Evolutionary conservation across 2,329 filamentous ascomycete genomes (phyloP).

Genomic region (Ramularia collo-cygni): DNA sequence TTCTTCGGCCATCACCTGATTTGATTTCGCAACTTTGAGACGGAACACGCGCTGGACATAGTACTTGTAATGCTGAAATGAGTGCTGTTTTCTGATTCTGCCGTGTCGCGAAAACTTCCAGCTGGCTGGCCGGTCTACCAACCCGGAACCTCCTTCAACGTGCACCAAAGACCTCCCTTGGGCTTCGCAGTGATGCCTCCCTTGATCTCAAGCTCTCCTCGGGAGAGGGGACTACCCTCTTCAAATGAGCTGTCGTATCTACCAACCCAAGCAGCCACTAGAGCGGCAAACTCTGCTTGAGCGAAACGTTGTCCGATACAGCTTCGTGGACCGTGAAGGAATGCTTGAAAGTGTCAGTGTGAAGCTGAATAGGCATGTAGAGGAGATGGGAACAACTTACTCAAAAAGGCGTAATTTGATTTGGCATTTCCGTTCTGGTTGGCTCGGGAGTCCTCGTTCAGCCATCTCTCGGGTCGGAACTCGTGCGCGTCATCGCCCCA

Average conservation of each 20-base stretch:
- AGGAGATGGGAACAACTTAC: slow-evolving; percentile 1
- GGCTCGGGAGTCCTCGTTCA: slow-evolving; percentile 42
- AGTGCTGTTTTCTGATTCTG: too few species aligned
- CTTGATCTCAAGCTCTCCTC: slow-evolving; percentile 57
- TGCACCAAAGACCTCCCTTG: slow-evolving; percentile 63
- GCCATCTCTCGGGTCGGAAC: slow-evolving; percentile 77
- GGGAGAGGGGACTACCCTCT: slow-evolving; percentile 38
- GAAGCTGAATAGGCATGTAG: background rate
- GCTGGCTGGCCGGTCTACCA: slow-evolving; percentile 45
- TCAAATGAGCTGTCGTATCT: slow-evolving; percentile 64
- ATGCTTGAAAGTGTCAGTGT: slow-evolving; percentile 38
- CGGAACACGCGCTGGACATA: too few species aligned
- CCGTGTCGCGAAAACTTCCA: too few species aligned
- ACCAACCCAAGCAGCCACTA: slow-evolving; percentile 71
- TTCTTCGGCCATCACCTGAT: too few species aligned
- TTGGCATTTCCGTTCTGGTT: slow-evolving; percentile 64
- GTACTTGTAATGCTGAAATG: too few species aligned
- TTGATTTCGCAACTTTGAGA: too few species aligned
- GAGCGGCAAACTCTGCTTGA: slow-evolving; percentile 74
- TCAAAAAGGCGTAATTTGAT: slow-evolving; percentile 71
- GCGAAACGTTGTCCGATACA: slow-evolving; percentile 82
- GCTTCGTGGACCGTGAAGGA: slow-evolving; percentile 76
- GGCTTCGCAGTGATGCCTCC: slow-evolving; percentile 67
- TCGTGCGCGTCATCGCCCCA: slow-evolving; percentile 69
- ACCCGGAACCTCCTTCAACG: slow-evolving; percentile 58